Conservation (phyloP, 495 filamentous ascomycete species). For the Xylaria sp. region DNA sequence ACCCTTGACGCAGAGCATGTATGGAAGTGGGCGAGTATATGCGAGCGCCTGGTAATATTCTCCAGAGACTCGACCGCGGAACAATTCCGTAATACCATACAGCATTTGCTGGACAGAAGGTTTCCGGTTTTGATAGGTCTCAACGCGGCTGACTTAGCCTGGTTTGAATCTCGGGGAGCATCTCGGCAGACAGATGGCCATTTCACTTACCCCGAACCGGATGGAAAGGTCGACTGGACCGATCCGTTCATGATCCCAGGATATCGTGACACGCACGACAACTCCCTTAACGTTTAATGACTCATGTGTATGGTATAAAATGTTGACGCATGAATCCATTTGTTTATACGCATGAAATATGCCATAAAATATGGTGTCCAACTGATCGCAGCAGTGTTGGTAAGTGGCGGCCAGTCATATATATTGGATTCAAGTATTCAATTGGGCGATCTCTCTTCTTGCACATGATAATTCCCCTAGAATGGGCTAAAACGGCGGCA, state of each 20-base stretch:
- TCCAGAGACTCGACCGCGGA: constrained; percentile 20
- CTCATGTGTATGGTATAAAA: background rate
- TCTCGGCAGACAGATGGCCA: background rate
- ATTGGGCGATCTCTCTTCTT: background rate
- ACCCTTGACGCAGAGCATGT: constrained; percentile 35
- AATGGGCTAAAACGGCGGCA: too few relatives aligned
- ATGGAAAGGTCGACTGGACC: constrained; percentile 25
- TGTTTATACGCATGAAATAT: background rate
- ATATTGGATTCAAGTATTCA: background rate
- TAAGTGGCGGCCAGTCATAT: background rate
- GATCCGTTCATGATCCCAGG: constrained; percentile 34
- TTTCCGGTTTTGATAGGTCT: background rate
- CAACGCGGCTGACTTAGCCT: background rate
- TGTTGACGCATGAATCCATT: background rate
- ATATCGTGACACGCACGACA: constrained; percentile 14
- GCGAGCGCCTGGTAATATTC: constrained; percentile 29
- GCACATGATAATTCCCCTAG: background rate
- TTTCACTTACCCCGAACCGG: constrained; percentile 31
- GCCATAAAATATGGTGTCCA: background rate
- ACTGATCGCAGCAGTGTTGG: background rate
- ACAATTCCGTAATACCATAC: constrained; percentile 18
- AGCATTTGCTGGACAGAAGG: background rate
- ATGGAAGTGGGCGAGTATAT: constrained; percentile 32
- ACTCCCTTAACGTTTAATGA: background rate
- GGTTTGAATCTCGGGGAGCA: background rate